A percentile compares a stretch with the other conserved stretches of the same genome.
Conservation (phyloP, 2,329 filamentous ascomycete genomes). For the Alternaria sp. region DNA sequence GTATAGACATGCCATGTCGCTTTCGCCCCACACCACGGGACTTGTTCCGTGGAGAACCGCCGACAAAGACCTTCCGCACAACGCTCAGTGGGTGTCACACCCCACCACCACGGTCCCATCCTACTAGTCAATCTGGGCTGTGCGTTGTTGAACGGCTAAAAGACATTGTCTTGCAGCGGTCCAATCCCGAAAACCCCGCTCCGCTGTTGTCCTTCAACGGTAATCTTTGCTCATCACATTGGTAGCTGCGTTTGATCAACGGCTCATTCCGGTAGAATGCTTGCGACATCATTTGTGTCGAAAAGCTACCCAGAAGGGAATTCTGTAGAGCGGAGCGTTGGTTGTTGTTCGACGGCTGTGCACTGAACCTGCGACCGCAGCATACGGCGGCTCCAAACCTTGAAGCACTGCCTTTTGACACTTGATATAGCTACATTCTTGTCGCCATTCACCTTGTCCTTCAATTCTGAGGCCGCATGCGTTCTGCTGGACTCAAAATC, state of each 20-base stretch:
- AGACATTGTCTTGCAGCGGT: conserved; percentile 7
- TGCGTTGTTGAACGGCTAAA: conserved; percentile 27
- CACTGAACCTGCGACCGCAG: conserved; percentile 7
- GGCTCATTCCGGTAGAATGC: not conserved
- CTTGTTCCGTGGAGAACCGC: conserved; percentile 5
- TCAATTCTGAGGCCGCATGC: not conserved
- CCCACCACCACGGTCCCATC: conserved; percentile 12
- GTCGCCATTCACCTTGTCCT: not conserved
- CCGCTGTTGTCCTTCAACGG: conserved; percentile 10
- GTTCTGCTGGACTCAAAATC: not conserved
- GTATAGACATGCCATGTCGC: conserved; percentile 1
- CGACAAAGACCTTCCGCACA: conserved; percentile 7
- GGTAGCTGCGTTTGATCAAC: not conserved
- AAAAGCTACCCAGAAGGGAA: not conserved
- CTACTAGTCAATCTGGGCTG: conserved; percentile 12
- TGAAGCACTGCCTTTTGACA: conserved; percentile 8
- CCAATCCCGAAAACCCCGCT: conserved; percentile 8
- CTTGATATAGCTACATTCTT: conserved; percentile 1
- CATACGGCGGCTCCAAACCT: conserved; percentile 2
- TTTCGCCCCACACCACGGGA: conserved; percentile 16
- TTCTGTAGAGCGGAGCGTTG: not conserved
- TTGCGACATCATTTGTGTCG: not conserved
- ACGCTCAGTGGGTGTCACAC: conserved; percentile 13
- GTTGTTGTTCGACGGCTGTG: not conserved
- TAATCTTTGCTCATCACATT: conserved; percentile 6